Base-by-base conservation (phyloP, 2,329 filamentous ascomycete genomes). In the Fusarium sterilihyphosum region DNA sequence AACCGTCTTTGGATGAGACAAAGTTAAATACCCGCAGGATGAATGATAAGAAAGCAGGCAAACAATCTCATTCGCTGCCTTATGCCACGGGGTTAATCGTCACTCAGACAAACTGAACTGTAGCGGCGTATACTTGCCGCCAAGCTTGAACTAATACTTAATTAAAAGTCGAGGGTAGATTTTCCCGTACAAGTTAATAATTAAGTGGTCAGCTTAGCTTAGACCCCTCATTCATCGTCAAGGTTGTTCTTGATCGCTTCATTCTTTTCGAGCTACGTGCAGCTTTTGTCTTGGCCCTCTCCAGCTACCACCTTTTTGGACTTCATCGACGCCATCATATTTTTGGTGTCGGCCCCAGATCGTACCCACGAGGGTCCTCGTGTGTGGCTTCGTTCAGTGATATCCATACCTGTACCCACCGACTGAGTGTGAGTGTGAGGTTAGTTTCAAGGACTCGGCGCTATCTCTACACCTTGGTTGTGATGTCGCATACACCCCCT, bases 1-100 rank as follows among this genome's bases (percentile, higher is more conserved):
- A 59, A 71, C 60, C 56, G n/a, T 38, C 38, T 40, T 31, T 43
- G 47, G 18, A 41, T 37, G 47, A 60, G 43, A 41, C 43, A 47
- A 52, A 53, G 49, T 62, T n/a, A 63, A 63, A 47, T 31, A 60
- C 35, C 29, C 62, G 50, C 46, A 47, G 24, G 35, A 43, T 61
- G 65, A 62, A 76, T 78, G 77, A 78, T 78, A 78, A 78, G 67
- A 14, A 40, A n/a, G 17, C 37, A 50, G 29, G 31, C 50, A 56
- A 43, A 26, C 18, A 47, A 43, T 62, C 37, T 67, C 22, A 78
- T 78, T 78, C 66, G 73, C 49, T 69, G 65, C 66, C 67, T 69
- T 62, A 53, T 58, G 64, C 67, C 56, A 59, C 73, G 64, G 61
- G 70, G 54, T 74, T 64, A 67, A 52, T 60, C 33, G 57, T 38